Percentiles rank a stretch among this genome's conserved stretches.
phyloP scores from a whole-genome alignment of 1,284 basidiomycete species.

The Takashimella tepidaria region DNA sequence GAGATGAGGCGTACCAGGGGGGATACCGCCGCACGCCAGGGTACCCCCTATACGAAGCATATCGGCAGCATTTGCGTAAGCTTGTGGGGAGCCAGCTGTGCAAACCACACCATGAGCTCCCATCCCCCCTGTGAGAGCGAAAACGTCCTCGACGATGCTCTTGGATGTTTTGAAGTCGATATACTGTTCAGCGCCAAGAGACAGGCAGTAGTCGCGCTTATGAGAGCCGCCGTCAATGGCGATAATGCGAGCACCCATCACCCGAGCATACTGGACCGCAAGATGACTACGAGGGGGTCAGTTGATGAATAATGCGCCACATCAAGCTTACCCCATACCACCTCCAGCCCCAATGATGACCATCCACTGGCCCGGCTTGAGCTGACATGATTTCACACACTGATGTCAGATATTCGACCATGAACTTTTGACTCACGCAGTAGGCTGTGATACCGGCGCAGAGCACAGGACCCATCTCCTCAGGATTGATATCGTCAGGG shows the following conservation, averaged over 20 bases:
- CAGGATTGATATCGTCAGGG: slow-evolving; percentile 1
- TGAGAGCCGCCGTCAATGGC: slow-evolving; percentile 4
- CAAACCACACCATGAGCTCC: slow-evolving; percentile 2
- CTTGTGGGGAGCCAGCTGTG: neutral
- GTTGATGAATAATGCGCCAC: too few species aligned
- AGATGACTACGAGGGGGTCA: neutral
- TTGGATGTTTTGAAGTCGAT: slow-evolving; percentile 2
- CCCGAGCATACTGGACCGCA: slow-evolving; percentile 2
- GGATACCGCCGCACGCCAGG: slow-evolving; percentile 2
- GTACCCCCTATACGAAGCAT: slow-evolving; percentile 5
- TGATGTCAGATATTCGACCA: neutral
- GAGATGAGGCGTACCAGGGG: slow-evolving; percentile 1
- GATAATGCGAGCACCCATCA: slow-evolving; percentile 3
- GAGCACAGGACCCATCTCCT: slow-evolving; percentile 1
- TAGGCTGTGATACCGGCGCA: slow-evolving; percentile 4
- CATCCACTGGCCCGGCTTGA: slow-evolving; percentile 3
- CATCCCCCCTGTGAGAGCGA: neutral
- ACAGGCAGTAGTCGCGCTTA: slow-evolving; percentile 4
- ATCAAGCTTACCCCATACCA: neutral
- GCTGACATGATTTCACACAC: slow-evolving; percentile 1
- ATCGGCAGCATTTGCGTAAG: slow-evolving; percentile 2
- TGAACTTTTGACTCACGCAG: neutral
- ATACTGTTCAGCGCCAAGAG: slow-evolving; percentile 1
- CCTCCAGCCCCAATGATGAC: neutral
- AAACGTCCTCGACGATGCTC: neutral